Percentiles rank a stretch among this genome's conserved stretches.
Conservation (phyloP, 2,329 filamentous ascomycete genomes). For the Pezicula carpinea region DNA sequence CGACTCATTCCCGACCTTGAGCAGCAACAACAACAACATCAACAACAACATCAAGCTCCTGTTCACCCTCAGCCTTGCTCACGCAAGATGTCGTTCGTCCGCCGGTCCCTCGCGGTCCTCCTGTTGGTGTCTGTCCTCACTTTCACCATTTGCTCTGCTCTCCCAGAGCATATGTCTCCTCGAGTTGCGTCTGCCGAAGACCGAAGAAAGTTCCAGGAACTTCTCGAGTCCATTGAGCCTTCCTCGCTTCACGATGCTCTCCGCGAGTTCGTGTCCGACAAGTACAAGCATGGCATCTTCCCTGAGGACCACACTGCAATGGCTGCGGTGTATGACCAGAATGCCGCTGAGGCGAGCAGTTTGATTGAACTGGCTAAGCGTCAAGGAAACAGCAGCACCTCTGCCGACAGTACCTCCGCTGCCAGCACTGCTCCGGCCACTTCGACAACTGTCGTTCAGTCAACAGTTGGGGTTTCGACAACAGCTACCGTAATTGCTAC, state of each 20-base stretch:
- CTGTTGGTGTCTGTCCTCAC: slow-evolving; percentile 28
- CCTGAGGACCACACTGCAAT: slow-evolving; percentile 59
- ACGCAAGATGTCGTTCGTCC: slow-evolving; percentile 34
- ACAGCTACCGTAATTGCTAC: slow-evolving; percentile 5
- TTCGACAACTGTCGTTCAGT: slow-evolving; percentile 1
- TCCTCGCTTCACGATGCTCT: slow-evolving; percentile 62
- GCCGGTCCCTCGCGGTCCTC: slow-evolving; percentile 31
- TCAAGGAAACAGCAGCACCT: slow-evolving; percentile 34
- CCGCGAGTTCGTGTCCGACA: slow-evolving; percentile 55
- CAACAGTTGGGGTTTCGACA: not conserved
- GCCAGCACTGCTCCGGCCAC: slow-evolving; percentile 14
- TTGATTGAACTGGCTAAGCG: slow-evolving; percentile 62
- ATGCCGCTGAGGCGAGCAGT: slow-evolving; percentile 57
- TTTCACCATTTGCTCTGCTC: slow-evolving; percentile 31
- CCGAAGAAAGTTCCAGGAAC: slow-evolving; percentile 42
- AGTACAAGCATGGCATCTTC: slow-evolving; percentile 66
- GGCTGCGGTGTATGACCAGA: slow-evolving; percentile 55
- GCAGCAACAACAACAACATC: slow-evolving; percentile 2
- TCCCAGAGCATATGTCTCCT: slow-evolving; percentile 19
- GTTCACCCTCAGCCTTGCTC: too few species aligned
- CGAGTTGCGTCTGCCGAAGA: slow-evolving; percentile 12
- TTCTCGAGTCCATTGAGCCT: slow-evolving; percentile 52
- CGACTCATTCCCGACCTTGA: not conserved
- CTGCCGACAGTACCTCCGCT: too few species aligned
- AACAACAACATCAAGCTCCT: slow-evolving; percentile 2